These are phyloP conservation scores for Pinguiococcus pyrenoidosus DNA, from an alignment of 108 stramenopile genomes.

Conservation along the genomic window DNA sequence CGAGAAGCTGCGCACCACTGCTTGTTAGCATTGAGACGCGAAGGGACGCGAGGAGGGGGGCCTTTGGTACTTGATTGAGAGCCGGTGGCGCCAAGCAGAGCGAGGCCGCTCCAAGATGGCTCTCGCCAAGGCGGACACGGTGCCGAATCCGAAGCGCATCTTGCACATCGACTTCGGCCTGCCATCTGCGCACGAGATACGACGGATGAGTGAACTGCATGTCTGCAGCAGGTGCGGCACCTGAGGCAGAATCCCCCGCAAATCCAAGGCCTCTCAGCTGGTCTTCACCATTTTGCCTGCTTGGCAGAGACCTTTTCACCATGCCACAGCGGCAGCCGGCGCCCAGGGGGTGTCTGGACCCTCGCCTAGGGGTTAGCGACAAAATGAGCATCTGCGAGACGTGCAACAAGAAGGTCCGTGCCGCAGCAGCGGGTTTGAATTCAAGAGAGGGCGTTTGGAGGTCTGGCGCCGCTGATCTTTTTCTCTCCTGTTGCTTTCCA, in stretches of 20 bases:
- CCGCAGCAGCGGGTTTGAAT: not conserved
- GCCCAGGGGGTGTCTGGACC: conserved; percentile 72
- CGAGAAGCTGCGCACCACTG: no score
- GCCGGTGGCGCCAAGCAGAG: no score
- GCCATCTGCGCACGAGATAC: conserved; percentile 75
- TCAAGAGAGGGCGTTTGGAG: not conserved
- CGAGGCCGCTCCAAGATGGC: no score
- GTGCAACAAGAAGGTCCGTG: conserved; percentile 45
- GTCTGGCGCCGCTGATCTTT: not conserved
- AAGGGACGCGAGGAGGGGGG: no score
- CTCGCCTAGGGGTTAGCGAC: conserved; percentile 81
- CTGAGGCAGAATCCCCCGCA: no score
- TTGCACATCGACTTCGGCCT: conserved; percentile 87
- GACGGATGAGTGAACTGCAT: conserved; percentile 78
- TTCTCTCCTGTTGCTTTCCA: not conserved
- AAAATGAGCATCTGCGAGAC: conserved; percentile 72
- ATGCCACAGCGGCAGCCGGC: conserved; percentile 82
- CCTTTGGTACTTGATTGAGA: no score
- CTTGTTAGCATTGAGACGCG: no score
- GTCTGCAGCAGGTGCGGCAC: no score
- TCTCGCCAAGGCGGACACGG: no score
- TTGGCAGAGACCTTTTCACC: conserved; percentile 68
- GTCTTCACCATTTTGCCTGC: not conserved
- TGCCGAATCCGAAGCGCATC: conserved; percentile 91
- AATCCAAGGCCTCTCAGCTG: no score